Conservation (phyloP, 176 grass and related monocot species). For the Chloris gayana region DNA sequence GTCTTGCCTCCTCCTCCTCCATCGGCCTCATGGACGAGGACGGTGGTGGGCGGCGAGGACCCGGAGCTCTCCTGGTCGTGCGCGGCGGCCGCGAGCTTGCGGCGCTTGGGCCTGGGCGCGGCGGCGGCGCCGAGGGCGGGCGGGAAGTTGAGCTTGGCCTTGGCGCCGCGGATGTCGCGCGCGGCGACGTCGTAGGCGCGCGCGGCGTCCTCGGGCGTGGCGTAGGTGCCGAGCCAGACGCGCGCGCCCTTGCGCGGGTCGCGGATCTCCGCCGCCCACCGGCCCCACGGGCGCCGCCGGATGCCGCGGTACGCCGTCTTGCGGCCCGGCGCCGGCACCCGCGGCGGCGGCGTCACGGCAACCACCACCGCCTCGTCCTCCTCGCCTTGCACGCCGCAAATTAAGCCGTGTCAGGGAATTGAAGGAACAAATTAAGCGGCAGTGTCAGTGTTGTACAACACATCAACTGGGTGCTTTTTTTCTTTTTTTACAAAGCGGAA, state of each 20-base stretch:
- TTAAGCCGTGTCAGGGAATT: too few species aligned
- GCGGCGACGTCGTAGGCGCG: constrained; percentile 76
- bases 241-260: constrained; percentile 80
- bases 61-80: constrained; percentile 33
- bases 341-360: background rate
- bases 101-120: constrained; percentile 17
- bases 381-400: background rate
- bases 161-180: constrained; percentile 63
- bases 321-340: constrained; percentile 41
- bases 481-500: too few species aligned
- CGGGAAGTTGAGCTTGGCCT: constrained; percentile 85
- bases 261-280: constrained; percentile 94
- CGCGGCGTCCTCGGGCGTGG: constrained; percentile 76
- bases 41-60: background rate
- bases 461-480: too few species aligned
- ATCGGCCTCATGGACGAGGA: background rate
- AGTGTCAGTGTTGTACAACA: background rate
- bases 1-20: too few species aligned
- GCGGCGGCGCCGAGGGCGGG: background rate
- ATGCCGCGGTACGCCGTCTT: constrained; percentile 77
- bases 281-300: constrained; percentile 74
- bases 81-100: background rate
- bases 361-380: background rate
- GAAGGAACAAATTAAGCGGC: too few species aligned
- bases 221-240: constrained; percentile 88